Conservation (phyloP, 202 grass and related monocot genomes). For the Tripidium arundinaceum region DNA sequence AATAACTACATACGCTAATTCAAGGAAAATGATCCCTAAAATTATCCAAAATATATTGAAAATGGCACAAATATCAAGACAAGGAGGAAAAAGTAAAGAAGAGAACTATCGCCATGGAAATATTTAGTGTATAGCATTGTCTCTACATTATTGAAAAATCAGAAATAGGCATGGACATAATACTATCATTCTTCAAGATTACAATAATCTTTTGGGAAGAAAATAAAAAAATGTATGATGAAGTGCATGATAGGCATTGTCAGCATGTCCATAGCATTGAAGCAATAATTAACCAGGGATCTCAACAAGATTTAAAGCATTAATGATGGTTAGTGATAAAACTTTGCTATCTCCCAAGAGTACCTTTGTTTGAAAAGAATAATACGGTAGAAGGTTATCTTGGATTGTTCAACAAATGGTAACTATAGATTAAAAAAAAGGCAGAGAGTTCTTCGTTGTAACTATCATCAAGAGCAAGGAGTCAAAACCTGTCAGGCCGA, state of each 20-base stretch:
- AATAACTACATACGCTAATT: neutral
- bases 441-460: neutral
- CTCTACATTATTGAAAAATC: neutral
- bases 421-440: conserved; percentile 13
- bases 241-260: neutral
- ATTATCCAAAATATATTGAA: conserved; percentile 8
- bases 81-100: neutral
- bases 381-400: neutral
- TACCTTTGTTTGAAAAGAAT: conserved; percentile 10
- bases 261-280: neutral
- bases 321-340: neutral
- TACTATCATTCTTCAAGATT: neutral
- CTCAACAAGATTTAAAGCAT: too few relatives aligned
- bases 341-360: neutral
- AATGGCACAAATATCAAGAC: neutral
- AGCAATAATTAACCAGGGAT: neutral
- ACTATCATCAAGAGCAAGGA: neutral
- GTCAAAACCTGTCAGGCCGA: conserved; percentile 69
- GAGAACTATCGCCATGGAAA: neutral
- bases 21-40: neutral
- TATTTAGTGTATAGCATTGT: neutral
- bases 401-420: neutral
- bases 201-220: neutral
- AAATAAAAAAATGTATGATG: neutral
- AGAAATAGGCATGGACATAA: neutral